Conservation (phyloP, 805 yeast genomes). For the Kluyveromyces lactis region DNA sequence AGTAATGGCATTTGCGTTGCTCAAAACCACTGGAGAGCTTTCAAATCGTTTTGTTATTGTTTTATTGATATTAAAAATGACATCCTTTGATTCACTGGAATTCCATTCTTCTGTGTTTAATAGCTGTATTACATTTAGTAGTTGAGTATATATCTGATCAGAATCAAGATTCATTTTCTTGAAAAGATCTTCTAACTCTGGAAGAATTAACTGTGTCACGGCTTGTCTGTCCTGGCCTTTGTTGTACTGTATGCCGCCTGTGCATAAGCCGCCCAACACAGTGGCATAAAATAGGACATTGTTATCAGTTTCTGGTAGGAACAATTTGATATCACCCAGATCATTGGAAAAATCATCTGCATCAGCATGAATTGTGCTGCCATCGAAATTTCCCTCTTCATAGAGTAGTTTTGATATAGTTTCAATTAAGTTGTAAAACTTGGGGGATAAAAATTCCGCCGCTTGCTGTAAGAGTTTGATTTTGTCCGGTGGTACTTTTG, state of each 20-base stretch:
- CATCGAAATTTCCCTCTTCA: slow-evolving; percentile 16
- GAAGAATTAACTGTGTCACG: slow-evolving; percentile 17
- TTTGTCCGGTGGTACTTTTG: slow-evolving; percentile 6
- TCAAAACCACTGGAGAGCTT: slow-evolving; percentile 11
- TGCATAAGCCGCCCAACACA: slow-evolving; percentile 23
- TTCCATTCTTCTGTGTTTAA: slow-evolving; percentile 27
- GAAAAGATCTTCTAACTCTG: slow-evolving; percentile 18
- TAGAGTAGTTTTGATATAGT: slow-evolving; percentile 21
- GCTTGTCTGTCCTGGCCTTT: slow-evolving; percentile 18
- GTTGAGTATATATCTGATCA: slow-evolving; percentile 14
- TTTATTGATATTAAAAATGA: slow-evolving; percentile 12
- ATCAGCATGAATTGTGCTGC: slow-evolving; percentile 4
- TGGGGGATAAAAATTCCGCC: slow-evolving; percentile 26
- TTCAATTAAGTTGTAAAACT: slow-evolving; percentile 16
- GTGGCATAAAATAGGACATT: slow-evolving; percentile 19
- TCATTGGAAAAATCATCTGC: slow-evolving; percentile 7
- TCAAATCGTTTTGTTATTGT: slow-evolving; percentile 17
- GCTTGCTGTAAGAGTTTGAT: slow-evolving; percentile 23
- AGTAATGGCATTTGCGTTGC: slow-evolving; percentile 9
- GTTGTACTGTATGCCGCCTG: slow-evolving; percentile 17
- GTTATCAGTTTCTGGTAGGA: slow-evolving; percentile 18
- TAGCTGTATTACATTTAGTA: slow-evolving; percentile 19
- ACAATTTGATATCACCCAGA: slow-evolving; percentile 7
- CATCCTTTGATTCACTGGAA: slow-evolving; percentile 18
- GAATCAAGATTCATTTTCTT: slow-evolving; percentile 18